Evolutionary conservation across 176 grass and related monocot genomes (phyloP).

Genomic region (Tillandsia leiboldiana): DNA sequence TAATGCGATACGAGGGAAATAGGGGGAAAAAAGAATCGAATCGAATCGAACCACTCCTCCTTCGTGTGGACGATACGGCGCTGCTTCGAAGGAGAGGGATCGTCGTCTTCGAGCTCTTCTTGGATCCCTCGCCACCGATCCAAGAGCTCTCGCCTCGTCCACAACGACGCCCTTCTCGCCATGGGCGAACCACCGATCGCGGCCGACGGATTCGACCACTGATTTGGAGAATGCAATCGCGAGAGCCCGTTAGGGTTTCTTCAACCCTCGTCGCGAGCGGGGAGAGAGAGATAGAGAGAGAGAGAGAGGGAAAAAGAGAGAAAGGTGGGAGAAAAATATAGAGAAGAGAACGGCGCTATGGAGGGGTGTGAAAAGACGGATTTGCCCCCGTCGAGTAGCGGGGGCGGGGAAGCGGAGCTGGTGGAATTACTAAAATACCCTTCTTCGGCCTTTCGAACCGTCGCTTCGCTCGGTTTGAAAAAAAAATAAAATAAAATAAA

Average conservation of each 20-base stretch:
- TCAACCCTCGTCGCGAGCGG: background rate
- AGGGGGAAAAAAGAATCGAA: background rate
- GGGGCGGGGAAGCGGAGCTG: no score
- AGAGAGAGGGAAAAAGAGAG: background rate
- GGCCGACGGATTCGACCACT: background rate
- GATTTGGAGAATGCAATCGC: conserved; percentile 25
- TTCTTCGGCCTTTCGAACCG: no score
- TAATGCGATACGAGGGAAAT: background rate
- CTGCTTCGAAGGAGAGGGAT: conserved; percentile 26
- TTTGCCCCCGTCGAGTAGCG: no score
- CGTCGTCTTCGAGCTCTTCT: conserved; percentile 41
- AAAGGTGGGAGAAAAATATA: background rate
- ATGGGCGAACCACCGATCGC: conserved; percentile 14
- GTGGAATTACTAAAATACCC: no score
- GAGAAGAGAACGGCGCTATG: no score
- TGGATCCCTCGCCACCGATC: conserved; percentile 69
- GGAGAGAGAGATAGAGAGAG: background rate
- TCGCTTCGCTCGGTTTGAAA: no score
- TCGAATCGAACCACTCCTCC: conserved; percentile 46
- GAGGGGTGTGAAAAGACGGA: no score
- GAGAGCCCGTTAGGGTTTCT: conserved; percentile 14
- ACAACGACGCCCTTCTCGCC: conserved; percentile 19
- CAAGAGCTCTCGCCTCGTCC: conserved; percentile 29
- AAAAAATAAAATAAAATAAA: no score
- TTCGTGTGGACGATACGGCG: conserved; percentile 42